A percentile compares a stretch with the other conserved stretches of the same genome.
Conservation (phyloP, 805 yeast species). For the Kodamaea kaohsiungensis region DNA sequence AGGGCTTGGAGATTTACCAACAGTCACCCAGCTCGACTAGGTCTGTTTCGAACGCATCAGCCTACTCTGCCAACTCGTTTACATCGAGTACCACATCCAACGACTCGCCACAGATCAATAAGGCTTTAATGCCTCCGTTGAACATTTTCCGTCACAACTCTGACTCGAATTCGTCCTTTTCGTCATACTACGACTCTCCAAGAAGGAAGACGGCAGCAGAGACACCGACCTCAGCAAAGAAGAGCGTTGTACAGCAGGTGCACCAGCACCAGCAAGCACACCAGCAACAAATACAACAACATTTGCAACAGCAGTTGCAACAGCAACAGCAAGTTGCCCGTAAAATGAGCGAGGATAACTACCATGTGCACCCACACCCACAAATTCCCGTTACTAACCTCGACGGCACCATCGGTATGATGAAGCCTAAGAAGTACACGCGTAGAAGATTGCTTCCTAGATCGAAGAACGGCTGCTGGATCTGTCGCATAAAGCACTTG, state of each 20-base stretch:
- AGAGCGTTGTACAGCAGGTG: conserved; percentile 8
- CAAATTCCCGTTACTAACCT: conserved; percentile 5
- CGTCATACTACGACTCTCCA: conserved; percentile 15
- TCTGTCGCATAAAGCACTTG: conserved; percentile 46
- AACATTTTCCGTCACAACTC: conserved; percentile 28
- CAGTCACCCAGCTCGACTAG: conserved; percentile 14
- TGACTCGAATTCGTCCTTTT: conserved; percentile 15
- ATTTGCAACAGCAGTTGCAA: conserved; percentile 10
- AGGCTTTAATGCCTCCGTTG: conserved; percentile 20
- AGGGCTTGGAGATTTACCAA: conserved; percentile 18
- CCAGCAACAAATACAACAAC: conserved; percentile 8
- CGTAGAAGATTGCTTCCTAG: conserved; percentile 42
- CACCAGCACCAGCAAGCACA: conserved; percentile 8
- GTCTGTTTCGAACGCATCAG: conserved; percentile 16
- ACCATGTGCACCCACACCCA: conserved; percentile 3
- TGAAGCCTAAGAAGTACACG: conserved; percentile 35
- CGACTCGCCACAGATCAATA: conserved; percentile 5
- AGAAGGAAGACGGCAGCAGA: conserved; percentile 20
- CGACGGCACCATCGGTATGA: conserved; percentile 5
- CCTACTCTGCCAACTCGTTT: conserved; percentile 12
- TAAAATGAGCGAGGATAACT: conserved; percentile 8
- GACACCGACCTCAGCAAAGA: conserved; percentile 10
- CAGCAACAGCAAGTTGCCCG: conserved; percentile 7
- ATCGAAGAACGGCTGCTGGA: conserved; percentile 47
- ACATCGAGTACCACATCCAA: conserved; percentile 9